phyloP scores from a whole-genome alignment of 108 stramenopile genomes.

The Aureococcus anophagefferens region DNA sequence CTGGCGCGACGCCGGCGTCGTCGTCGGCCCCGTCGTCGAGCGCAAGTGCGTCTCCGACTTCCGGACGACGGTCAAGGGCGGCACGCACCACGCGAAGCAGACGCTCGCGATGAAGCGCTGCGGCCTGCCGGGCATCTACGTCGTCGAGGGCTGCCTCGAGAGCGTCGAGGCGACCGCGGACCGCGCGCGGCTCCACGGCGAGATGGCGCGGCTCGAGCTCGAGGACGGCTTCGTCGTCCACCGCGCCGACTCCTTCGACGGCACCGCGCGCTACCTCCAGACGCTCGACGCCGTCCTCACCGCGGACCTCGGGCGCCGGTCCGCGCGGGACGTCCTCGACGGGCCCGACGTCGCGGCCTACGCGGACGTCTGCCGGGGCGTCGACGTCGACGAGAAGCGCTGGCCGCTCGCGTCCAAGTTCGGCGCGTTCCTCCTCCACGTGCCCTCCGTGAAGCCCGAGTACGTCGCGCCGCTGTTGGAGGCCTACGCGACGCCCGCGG shows the following conservation, averaged over 20 bases:
- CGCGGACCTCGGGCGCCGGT: too few relatives aligned
- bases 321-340: too few relatives aligned
- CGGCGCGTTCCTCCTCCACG: background rate
- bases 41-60: background rate
- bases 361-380: background rate
- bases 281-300: too few relatives aligned
- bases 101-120: background rate
- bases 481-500: background rate
- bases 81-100: background rate
- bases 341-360: background rate
- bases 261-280: background rate
- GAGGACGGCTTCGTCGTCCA: background rate
- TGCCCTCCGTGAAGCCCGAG: background rate
- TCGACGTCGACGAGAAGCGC: background rate
- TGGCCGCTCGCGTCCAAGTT: background rate
- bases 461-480: background rate
- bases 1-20: background rate
- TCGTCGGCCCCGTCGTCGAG: background rate
- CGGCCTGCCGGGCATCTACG: background rate
- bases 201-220: background rate
- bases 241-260: background rate
- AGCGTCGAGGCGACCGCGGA: background rate
- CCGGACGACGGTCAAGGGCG: background rate
- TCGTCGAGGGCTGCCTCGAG: background rate
- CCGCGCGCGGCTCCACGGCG: background rate